Conservation (phyloP, 225 moss, liverwort and hornwort genomes). For the Pleurozium schreberi region DNA sequence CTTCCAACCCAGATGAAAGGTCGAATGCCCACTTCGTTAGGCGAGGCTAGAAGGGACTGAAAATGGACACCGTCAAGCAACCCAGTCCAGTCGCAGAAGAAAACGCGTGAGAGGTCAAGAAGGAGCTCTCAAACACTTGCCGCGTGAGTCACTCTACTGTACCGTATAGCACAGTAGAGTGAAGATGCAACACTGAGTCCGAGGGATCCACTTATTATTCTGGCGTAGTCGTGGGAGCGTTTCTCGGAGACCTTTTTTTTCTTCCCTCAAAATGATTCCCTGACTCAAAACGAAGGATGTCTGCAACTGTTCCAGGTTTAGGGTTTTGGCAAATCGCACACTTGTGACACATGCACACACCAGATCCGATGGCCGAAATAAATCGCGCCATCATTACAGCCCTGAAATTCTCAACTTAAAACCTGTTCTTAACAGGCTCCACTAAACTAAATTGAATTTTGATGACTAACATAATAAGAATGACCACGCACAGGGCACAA, state of each 20-base stretch:
- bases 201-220: not conserved
- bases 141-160: not conserved
- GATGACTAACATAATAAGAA: not conserved
- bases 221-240: no score
- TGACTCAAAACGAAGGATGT: not conserved
- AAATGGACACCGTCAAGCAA: not conserved
- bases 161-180: not conserved
- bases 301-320: not conserved
- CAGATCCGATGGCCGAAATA: not conserved
- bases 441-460: not conserved
- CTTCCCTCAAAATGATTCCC: not conserved
- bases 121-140: not conserved
- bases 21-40: not conserved
- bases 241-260: no score
- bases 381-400: not conserved
- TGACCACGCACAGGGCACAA: not conserved
- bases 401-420: not conserved
- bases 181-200: not conserved
- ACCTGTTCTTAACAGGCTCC: not conserved
- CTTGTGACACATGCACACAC: not conserved
- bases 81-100: no score
- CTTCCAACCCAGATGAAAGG: not conserved
- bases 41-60: no score
- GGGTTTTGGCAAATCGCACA: not conserved
- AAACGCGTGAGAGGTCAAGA: not conserved